Base-by-base conservation (phyloP, 2,329 filamentous ascomycete genomes). In the Lasiodiplodia hormozganensis region DNA sequence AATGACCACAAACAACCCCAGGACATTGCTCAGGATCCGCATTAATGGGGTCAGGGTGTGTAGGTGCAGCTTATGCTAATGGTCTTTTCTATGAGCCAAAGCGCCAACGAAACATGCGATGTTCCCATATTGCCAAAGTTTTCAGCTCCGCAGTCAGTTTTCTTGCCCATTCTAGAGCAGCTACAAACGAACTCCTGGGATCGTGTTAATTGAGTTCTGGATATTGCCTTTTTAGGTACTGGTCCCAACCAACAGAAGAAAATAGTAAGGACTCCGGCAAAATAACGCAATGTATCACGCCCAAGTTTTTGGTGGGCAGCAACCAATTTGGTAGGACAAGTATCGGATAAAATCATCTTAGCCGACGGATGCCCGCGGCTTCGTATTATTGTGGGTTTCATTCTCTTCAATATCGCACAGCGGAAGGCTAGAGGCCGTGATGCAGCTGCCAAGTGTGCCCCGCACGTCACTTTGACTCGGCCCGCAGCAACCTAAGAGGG, bases 391-490 rank as follows among this genome's bases (percentile, higher is more conserved):
- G 54, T 16, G 14, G 14, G 3, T 21, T 8, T 4, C 2, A 16
- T 43, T 14, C n/a, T 43, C 49, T 21, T 5, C 11, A 23, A 7
- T 34, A 43, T 25, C 8, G 6, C 31, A 49, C 58, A 34, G 8
- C n/a, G 2, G 40, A 36, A 51, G 40, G 18, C 40, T 40, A 31
- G 36, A 14, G 6, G 25, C 47, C 5, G 43, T 34, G 40, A 10
- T 62, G 18, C 58, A 31, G 23, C 23, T 43, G 58, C 58, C 58
- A 62, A 62, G 43, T 62, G 3, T 51, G 58, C 60, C 60, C 60
- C 60, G 60, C 60, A 64, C 60, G 18, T 52, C 43, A 47, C n/a
- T 18, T 52, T 36, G 60, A 51, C 23, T 47, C 31, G 28, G n/a
- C 38, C 58, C n/a, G 23, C 47, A 51, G 21, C 60, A 64, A 23